phyloP scores from a whole-genome alignment of 768 basidiomycete genomes.

The Boletus coccyginus region DNA sequence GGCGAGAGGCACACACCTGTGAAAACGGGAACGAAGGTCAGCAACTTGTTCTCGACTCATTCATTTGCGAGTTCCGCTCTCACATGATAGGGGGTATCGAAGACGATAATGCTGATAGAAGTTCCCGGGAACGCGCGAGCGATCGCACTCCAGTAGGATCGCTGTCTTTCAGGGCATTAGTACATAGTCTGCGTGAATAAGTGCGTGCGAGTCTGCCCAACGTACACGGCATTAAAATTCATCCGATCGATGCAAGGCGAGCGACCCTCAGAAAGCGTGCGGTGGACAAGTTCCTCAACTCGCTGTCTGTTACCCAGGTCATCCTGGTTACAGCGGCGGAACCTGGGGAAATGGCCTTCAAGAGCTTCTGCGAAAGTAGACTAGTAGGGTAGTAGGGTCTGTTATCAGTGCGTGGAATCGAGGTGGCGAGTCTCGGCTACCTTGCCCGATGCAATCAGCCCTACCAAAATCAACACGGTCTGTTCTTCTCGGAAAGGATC shows the following conservation, averaged over 20 bases:
- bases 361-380: slow-evolving; percentile 75
- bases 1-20: slow-evolving; percentile 61
- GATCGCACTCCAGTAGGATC: slow-evolving; percentile 72
- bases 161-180: slow-evolving; percentile 45
- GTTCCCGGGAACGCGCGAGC: slow-evolving; percentile 64
- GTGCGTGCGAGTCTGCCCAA: slow-evolving; percentile 6
- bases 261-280: slow-evolving; percentile 50
- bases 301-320: slow-evolving; percentile 64
- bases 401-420: slow-evolving; percentile 8
- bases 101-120: slow-evolving; percentile 69
- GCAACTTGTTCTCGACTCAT: neutral
- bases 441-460: slow-evolving; percentile 74
- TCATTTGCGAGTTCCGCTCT: slow-evolving; percentile 21
- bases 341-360: slow-evolving; percentile 54
- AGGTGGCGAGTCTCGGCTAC: slow-evolving; percentile 31
- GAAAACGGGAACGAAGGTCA: slow-evolving; percentile 18
- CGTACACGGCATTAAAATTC: slow-evolving; percentile 68
- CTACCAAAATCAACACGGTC: slow-evolving; percentile 69
- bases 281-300: slow-evolving; percentile 61
- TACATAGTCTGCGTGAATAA: neutral
- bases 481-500: slow-evolving; percentile 33
- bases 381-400: slow-evolving; percentile 11
- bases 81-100: slow-evolving; percentile 76
- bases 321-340: slow-evolving; percentile 77
- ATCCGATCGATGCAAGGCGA: slow-evolving; percentile 82